Evolutionary conservation across 2,329 filamentous ascomycete genomes (phyloP).

Genomic region (Thermothelomyces thermophilus): DNA sequence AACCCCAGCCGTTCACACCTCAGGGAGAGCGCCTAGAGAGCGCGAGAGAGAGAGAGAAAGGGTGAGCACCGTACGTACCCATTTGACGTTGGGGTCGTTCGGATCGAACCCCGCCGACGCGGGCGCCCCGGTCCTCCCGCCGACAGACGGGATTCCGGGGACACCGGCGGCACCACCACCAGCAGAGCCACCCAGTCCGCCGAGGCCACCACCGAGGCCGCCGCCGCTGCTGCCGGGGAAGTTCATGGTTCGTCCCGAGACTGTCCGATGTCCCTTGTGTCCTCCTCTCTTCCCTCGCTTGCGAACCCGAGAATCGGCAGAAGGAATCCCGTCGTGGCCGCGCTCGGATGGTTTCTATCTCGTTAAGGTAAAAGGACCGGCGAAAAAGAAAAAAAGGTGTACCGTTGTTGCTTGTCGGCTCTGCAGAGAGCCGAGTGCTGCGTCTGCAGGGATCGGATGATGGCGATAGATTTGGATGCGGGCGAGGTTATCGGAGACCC

Average conservation of each 20-base stretch:
- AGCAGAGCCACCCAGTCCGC: background rate
- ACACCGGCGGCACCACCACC: slow-evolving; percentile 1
- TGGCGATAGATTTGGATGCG: background rate
- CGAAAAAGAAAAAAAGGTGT: too few species aligned
- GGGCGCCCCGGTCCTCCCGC: slow-evolving; percentile 25
- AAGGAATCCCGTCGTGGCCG: too few species aligned
- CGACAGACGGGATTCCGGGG: slow-evolving; percentile 17
- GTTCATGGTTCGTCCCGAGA: slow-evolving; percentile 17
- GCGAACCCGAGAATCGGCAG: background rate
- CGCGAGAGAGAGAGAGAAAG: too few species aligned
- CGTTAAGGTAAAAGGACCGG: too few species aligned
- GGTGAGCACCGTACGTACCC: slow-evolving; percentile 24
- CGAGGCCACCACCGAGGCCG: slow-evolving; percentile 6
- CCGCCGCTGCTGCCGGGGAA: slow-evolving; percentile 19
- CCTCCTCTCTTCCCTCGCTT: background rate
- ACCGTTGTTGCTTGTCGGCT: too few species aligned
- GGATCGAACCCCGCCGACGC: slow-evolving; percentile 29
- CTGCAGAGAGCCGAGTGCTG: too few species aligned
- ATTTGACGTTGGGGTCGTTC: slow-evolving; percentile 47
- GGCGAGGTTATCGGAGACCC: slow-evolving; percentile 1
- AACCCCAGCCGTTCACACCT: too few species aligned
- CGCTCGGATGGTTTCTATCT: too few species aligned
- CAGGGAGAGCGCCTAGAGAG: too few species aligned
- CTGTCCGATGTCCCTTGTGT: background rate
- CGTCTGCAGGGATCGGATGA: background rate